These are phyloP conservation scores for Boletus subluridellus DNA, from an alignment of 1,284 basidiomycete species.

Conservation along the genomic window DNA sequence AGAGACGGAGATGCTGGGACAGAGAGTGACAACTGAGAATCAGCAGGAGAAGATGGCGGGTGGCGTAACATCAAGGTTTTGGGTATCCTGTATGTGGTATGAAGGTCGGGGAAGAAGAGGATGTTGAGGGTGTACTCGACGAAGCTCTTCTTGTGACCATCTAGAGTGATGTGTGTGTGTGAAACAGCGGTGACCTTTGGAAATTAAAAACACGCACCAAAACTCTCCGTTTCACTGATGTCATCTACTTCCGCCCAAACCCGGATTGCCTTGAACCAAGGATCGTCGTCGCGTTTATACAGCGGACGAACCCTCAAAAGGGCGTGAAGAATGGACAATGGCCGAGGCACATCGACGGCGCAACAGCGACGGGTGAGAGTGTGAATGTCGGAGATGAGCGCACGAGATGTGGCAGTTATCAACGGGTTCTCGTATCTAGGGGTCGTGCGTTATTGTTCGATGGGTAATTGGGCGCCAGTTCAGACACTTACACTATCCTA, in stretches of 20 bases:
- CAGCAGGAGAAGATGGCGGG: constrained; percentile 35
- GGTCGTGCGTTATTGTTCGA: constrained; percentile 8
- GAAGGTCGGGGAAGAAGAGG: constrained; percentile 50
- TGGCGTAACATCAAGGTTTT: constrained; percentile 32
- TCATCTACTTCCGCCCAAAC: constrained; percentile 73
- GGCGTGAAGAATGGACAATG: constrained; percentile 54
- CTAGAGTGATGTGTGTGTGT: constrained; percentile 35
- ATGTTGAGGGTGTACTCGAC: constrained; percentile 66
- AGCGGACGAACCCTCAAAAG: constrained; percentile 49
- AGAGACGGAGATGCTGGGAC: constrained; percentile 41
- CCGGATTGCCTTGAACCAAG: constrained; percentile 56
- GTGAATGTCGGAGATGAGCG: constrained; percentile 66
- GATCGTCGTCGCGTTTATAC: constrained; percentile 17
- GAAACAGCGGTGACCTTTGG: neutral
- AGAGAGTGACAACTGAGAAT: constrained; percentile 25
- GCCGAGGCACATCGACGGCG: constrained; percentile 60
- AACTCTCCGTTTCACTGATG: constrained; percentile 69
- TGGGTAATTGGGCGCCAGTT: neutral
- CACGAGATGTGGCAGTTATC: constrained; percentile 66
- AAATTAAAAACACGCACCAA: constrained; percentile 49
- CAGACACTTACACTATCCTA: constrained; percentile 25
- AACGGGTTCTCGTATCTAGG: constrained; percentile 70
- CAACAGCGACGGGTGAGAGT: constrained; percentile 54
- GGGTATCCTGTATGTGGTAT: constrained; percentile 28
- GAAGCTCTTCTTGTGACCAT: constrained; percentile 65